Evolutionary conservation across 1,139 yeast genomes (phyloP).

Genomic region (Blastobotrys capitulatus): DNA sequence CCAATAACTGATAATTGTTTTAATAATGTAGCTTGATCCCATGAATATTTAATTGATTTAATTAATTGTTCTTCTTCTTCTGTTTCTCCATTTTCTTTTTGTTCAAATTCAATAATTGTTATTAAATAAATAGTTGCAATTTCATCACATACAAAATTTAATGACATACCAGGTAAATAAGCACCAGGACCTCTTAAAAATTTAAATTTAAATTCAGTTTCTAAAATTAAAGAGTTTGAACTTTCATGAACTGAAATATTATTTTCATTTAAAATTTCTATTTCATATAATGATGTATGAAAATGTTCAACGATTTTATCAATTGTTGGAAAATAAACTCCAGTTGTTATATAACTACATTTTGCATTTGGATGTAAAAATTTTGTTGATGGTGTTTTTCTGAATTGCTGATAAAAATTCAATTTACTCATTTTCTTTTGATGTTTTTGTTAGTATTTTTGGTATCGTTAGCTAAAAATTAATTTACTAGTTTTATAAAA

Average conservation of each 20-base stretch:
- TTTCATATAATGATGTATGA: slow-evolving; percentile 18
- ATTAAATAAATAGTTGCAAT: slow-evolving; percentile 23
- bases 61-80: slow-evolving; percentile 13
- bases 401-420: slow-evolving; percentile 15
- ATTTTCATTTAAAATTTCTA: slow-evolving; percentile 18
- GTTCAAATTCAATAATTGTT: slow-evolving; percentile 24
- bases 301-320: slow-evolving; percentile 22
- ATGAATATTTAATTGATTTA: slow-evolving; percentile 20
- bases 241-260: slow-evolving; percentile 20
- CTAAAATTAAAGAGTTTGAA: slow-evolving; percentile 21
- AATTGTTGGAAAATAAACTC: slow-evolving; percentile 19
- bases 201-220: slow-evolving; percentile 24
- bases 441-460: background rate
- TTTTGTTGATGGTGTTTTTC: slow-evolving; percentile 17
- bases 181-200: slow-evolving; percentile 28
- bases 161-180: slow-evolving; percentile 26
- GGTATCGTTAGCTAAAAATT: background rate
- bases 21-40: slow-evolving; percentile 32
- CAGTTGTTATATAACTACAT: slow-evolving; percentile 23
- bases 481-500: too few species aligned
- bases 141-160: slow-evolving; percentile 27
- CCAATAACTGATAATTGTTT: slow-evolving; percentile 30
- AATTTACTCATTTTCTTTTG: background rate
- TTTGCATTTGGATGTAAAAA: slow-evolving; percentile 16
- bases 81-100: background rate